These are phyloP conservation scores for Paspalum vaginatum DNA, from an alignment of 176 grass and related monocot species.

Conservation along the genomic window DNA sequence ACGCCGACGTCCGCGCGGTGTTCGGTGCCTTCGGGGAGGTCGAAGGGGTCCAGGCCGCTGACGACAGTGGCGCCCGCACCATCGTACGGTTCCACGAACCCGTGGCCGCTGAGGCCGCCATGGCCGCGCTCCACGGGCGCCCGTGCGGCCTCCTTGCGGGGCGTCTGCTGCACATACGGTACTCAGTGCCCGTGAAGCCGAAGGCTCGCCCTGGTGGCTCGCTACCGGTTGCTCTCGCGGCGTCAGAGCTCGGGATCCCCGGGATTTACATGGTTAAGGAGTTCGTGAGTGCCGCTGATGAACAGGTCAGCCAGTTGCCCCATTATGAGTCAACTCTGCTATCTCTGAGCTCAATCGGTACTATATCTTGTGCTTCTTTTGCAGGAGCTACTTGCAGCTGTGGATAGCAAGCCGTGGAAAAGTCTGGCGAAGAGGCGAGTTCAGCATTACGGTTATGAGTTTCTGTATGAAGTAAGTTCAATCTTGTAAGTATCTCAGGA, in stretches of 20 bases:
- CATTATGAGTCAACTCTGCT: neutral
- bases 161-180: slow-evolving; percentile 70
- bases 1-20: slow-evolving; percentile 51
- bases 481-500: slow-evolving; percentile 40
- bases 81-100: slow-evolving; percentile 73
- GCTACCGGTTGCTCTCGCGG: slow-evolving; percentile 48
- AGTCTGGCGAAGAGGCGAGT: slow-evolving; percentile 82
- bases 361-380: slow-evolving; percentile 2
- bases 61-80: slow-evolving; percentile 67
- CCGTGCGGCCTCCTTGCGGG: slow-evolving; percentile 51
- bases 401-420: slow-evolving; percentile 72
- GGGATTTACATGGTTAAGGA: slow-evolving; percentile 80
- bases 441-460: slow-evolving; percentile 98
- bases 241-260: slow-evolving; percentile 66
- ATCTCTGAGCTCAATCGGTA: neutral
- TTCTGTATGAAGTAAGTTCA: slow-evolving; percentile 89
- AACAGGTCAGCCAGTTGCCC: slow-evolving; percentile 54
- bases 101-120: slow-evolving; percentile 57
- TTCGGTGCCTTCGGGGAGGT: slow-evolving; percentile 77
- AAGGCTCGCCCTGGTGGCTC: slow-evolving; percentile 38
- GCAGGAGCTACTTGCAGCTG: slow-evolving; percentile 77
- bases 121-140: slow-evolving; percentile 63
- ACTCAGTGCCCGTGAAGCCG: slow-evolving; percentile 55
- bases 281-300: slow-evolving; percentile 70
- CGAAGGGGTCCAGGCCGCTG: slow-evolving; percentile 56